A percentile compares a stretch with the other conserved stretches of the same genome.
These are phyloP conservation scores for Cryptococcus sp. DNA, from an alignment of 1,284 basidiomycete genomes.

Conservation along the genomic window DNA sequence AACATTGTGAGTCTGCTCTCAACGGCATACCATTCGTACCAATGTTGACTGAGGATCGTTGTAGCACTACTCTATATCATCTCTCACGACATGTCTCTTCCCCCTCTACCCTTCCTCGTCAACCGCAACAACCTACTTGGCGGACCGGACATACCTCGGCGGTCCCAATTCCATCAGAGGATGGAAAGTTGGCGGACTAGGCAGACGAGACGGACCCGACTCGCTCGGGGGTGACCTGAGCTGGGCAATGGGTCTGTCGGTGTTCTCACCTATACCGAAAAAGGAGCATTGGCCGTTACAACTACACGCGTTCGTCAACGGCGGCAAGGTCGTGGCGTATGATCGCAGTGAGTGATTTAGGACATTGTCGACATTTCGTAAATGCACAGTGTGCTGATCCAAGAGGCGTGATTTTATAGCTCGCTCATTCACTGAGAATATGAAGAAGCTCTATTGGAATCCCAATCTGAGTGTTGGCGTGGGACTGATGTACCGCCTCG, in stretches of 20 bases:
- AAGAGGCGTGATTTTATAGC: conserved; percentile 22
- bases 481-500: conserved; percentile 78
- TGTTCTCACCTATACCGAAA: conserved; percentile 76
- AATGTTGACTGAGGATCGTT: conserved; percentile 3
- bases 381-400: neutral
- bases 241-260: conserved; percentile 78
- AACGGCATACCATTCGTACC: neutral
- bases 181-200: conserved; percentile 82
- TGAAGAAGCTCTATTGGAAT: conserved; percentile 50
- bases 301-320: conserved; percentile 80
- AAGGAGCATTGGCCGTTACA: conserved; percentile 88
- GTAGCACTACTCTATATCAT: conserved; percentile 50
- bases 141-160: conserved; percentile 89
- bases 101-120: conserved; percentile 35
- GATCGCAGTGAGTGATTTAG: conserved; percentile 59
- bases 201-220: conserved; percentile 74
- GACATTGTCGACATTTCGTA: neutral
- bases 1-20: conserved; percentile 44
- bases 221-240: conserved; percentile 86
- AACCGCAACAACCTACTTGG: conserved; percentile 56
- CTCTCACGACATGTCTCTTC: conserved; percentile 46
- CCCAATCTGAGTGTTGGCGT: conserved; percentile 72
- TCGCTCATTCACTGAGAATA: conserved; percentile 49
- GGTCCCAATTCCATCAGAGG: conserved; percentile 87
- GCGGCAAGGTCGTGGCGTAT: conserved; percentile 74